Percentiles rank a stretch among this genome's conserved stretches.
Evolutionary conservation across 2,329 filamentous ascomycete species (phyloP).

Genomic region (Xylariales sp.): DNA sequence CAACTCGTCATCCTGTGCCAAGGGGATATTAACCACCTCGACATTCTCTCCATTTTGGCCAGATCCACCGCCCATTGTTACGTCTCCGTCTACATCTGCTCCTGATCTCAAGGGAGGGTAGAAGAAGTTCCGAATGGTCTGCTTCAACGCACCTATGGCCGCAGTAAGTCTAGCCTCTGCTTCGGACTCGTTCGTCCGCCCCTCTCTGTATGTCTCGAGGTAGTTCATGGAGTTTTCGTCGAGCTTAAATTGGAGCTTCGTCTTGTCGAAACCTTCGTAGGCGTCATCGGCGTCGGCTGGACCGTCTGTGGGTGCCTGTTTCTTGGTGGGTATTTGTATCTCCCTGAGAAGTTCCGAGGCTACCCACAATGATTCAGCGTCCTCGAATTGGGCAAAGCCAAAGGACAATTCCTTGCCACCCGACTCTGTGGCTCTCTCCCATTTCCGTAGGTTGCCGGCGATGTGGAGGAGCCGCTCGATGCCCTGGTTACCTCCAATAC

Average conservation of each 20-base stretch:
- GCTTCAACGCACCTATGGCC: conserved; percentile 63
- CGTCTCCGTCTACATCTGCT: conserved; percentile 62
- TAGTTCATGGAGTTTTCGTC: conserved; percentile 82
- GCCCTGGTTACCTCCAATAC: conserved; percentile 69
- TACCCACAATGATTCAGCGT: conserved; percentile 78
- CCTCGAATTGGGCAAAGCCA: conserved; percentile 93
- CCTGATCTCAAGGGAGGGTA: conserved; percentile 54
- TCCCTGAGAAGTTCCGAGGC: conserved; percentile 82
- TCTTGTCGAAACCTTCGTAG: conserved; percentile 60
- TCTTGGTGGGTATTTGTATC: conserved; percentile 75
- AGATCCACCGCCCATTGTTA: conserved; percentile 58
- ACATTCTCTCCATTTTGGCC: conserved; percentile 59
- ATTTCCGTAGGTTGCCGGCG: conserved; percentile 77
- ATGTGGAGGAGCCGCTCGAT: conserved; percentile 73
- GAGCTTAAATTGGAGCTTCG: conserved; percentile 66
- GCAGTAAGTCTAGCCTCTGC: conserved; percentile 65
- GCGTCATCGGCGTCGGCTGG: conserved; percentile 36
- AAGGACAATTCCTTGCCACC: conserved; percentile 70
- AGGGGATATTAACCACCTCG: conserved; percentile 84
- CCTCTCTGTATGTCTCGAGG: conserved; percentile 73
- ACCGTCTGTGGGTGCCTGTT: conserved; percentile 53
- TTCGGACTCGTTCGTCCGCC: conserved; percentile 57
- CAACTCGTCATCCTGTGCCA: conserved; percentile 85
- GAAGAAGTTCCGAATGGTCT: conserved; percentile 66
- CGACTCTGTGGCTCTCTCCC: conserved; percentile 73